phyloP scores from a whole-genome alignment of 73 alveolate genomes.

The Paramecium sexaurelia region DNA sequence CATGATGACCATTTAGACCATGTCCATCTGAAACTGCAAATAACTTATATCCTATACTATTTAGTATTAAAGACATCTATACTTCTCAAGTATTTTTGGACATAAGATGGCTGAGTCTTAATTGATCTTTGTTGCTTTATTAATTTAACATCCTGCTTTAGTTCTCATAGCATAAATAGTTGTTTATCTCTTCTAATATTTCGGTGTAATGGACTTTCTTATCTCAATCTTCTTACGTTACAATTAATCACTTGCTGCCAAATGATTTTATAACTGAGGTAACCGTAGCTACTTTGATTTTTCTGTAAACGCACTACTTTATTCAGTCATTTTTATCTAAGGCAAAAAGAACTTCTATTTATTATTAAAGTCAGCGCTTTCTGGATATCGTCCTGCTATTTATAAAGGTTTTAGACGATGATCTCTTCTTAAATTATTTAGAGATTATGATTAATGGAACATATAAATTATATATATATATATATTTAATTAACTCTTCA shows the following conservation, averaged over 20 bases:
- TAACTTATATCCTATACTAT: constrained; percentile 38
- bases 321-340: background rate
- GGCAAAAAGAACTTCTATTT: background rate
- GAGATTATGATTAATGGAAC: constrained; percentile 26
- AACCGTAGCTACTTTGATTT: background rate
- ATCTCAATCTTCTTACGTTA: background rate
- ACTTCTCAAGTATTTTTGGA: constrained; percentile 22
- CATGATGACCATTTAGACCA: constrained; percentile 94
- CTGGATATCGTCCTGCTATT: constrained; percentile 1
- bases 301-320: background rate
- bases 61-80: background rate
- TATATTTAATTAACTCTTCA: constrained; percentile 62
- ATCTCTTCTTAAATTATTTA: background rate
- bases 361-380: constrained; percentile 20
- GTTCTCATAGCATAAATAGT: constrained; percentile 40
- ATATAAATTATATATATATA: background rate
- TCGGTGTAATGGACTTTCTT: background rate
- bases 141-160: constrained; percentile 41
- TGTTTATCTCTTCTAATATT: background rate
- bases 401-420: background rate
- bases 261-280: background rate
- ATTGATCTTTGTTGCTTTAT: constrained; percentile 15
- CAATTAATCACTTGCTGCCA: background rate
- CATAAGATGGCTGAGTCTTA: constrained; percentile 1
- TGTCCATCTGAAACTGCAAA: constrained; percentile 98